These are phyloP conservation scores for Tricholoma hemisulphureum DNA, from an alignment of 768 basidiomycete genomes.

Conservation along the genomic window DNA sequence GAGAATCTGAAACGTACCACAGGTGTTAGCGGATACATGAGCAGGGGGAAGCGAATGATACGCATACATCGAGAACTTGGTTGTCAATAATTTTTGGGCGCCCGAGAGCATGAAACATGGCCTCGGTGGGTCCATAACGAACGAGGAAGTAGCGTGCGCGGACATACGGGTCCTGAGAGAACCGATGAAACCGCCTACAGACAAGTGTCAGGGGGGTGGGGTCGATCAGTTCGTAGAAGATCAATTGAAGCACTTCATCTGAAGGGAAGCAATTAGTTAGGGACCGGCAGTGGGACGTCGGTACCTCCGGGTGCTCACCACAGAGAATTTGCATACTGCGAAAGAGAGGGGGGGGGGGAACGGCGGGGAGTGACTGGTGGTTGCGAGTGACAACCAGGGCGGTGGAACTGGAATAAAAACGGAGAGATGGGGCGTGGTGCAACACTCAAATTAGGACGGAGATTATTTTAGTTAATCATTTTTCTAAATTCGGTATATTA, in stretches of 20 bases:
- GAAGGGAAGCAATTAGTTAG: conserved; percentile 11
- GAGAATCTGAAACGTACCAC: conserved; percentile 50
- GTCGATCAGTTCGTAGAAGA: conserved; percentile 70
- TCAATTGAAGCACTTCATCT: conserved; percentile 69
- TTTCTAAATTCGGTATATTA: conserved; percentile 17
- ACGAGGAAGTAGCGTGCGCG: conserved; percentile 75
- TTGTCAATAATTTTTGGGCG: conserved; percentile 64
- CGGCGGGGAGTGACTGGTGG: conserved; percentile 5
- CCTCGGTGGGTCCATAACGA: conserved; percentile 68
- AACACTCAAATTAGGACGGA: conserved; percentile 41
- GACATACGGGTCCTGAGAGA: conserved; percentile 73
- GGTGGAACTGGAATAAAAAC: conserved; percentile 17
- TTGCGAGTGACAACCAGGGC: conserved; percentile 8
- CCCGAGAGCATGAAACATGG: conserved; percentile 73
- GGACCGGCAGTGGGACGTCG: conserved; percentile 5
- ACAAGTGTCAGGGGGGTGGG: conserved; percentile 57
- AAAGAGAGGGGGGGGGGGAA: conserved; percentile 6
- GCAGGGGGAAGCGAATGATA: conserved; percentile 15
- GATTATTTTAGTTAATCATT: conserved; percentile 43
- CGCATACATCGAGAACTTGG: conserved; percentile 67
- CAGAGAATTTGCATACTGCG: conserved; percentile 62
- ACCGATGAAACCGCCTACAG: conserved; percentile 56
- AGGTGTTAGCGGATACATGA: conserved; percentile 13
- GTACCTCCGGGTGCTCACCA: conserved; percentile 42
- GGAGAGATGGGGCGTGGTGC: conserved; percentile 14